Evolutionary conservation across 2,329 filamentous ascomycete genomes (phyloP).

Genomic region (Monosporascus ibericus): DNA sequence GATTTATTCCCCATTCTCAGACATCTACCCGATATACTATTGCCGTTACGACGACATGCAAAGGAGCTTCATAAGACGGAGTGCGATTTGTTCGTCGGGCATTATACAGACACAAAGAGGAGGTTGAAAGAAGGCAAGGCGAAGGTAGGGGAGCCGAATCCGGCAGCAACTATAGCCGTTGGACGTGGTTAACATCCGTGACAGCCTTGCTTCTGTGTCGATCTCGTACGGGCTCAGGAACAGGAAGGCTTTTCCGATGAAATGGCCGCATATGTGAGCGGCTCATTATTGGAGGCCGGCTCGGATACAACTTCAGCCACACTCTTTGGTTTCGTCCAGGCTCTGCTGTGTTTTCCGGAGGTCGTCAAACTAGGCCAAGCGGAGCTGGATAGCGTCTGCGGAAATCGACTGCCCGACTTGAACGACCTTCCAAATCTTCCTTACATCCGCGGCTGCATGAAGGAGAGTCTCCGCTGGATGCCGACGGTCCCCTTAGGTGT

Average conservation of each 20-base stretch:
- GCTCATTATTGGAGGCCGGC: slow-evolving; percentile 24
- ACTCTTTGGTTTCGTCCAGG: slow-evolving; percentile 33
- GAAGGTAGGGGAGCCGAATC: slow-evolving; percentile 8
- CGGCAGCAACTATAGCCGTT: neutral
- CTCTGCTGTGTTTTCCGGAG: slow-evolving; percentile 33
- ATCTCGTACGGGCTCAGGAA: slow-evolving; percentile 25
- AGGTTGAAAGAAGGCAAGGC: slow-evolving; percentile 1
- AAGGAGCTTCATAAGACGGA: slow-evolving; percentile 16
- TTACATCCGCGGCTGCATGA: slow-evolving; percentile 40
- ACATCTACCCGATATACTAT: neutral
- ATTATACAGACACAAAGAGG: neutral
- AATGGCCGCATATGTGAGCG: slow-evolving; percentile 25
- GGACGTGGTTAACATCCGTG: neutral
- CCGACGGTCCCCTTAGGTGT: slow-evolving; percentile 31
- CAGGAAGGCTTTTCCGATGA: slow-evolving; percentile 26
- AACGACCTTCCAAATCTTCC: slow-evolving; percentile 37
- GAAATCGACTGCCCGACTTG: slow-evolving; percentile 36
- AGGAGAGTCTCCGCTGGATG: slow-evolving; percentile 42
- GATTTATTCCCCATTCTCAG: neutral
- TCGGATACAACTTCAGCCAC: slow-evolving; percentile 33
- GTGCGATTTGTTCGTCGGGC: neutral
- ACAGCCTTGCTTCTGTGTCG: slow-evolving; percentile 23
- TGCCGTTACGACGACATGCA: slow-evolving; percentile 17
- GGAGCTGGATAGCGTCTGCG: slow-evolving; percentile 36
- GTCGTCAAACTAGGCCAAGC: slow-evolving; percentile 22